Base-by-base conservation (phyloP, 2,329 filamentous ascomycete genomes). In the Claviceps arundinis region DNA sequence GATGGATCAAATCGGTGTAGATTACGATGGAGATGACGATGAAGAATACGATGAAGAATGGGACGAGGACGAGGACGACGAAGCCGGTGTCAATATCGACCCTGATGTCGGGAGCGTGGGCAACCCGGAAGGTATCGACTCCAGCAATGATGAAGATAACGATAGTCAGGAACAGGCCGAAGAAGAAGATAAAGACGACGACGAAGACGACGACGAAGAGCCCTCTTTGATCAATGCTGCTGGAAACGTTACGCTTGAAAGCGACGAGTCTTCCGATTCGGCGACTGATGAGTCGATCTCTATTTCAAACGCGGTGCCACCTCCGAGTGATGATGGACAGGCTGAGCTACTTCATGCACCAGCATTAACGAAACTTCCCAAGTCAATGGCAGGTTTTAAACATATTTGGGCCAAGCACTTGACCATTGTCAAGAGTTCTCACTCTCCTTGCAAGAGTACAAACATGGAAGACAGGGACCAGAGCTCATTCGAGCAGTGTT, bases 111-210 rank as follows among this genome's bases (percentile, higher is more conserved):
- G 26, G 7, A 6, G 26, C 6, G 58, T 56, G 1, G 56, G 57
- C 11, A 56, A 54, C 1, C 54, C 57, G 2, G 59, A 51, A 2
- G 57, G 54, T 2, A 55, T 55, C 2, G 56, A 56, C 4, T 42
- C 30, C 8, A 47, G 49, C 22, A 40, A 55, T 14, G 54, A 52
- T 7, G 54, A 56, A 2, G 54, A 58, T 3, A 51, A 54, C 2
- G 58, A 60, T 16, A 57, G 57, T 38, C 22, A 17, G n/a, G 26
- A 26, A 26, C 26, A 26, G 26, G 26, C 7, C 8, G 26, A 30
- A 30, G 26, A 30, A 30, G 26, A 9, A 30, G 52, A 50, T 6
- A 43, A 50, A 2, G 48, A 52, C 3, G 8, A 30, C 26, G 26
- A 26, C 8, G 26, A 30, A 2, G 26, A 30, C 8, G 8, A 30